Evolutionary conservation across 2,329 filamentous ascomycete genomes (phyloP), one percentile per base, ranked within the genome.

Genomic region (Sphaerulina vaccinii): DNA sequence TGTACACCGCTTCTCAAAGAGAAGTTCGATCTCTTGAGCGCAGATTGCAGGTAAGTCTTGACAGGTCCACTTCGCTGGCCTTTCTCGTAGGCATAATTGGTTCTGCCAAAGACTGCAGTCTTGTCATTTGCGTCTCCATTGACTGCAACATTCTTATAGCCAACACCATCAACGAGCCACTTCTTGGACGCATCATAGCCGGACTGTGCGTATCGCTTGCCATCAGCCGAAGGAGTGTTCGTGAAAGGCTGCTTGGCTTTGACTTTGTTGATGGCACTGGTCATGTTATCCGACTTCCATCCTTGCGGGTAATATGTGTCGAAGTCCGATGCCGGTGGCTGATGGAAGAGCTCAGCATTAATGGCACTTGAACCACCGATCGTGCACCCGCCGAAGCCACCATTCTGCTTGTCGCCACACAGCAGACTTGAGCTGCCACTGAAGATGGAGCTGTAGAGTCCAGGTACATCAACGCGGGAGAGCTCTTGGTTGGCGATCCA

Each of bases 281-380:
- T 57, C 57, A 82, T 73, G 52, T 80, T 77, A 1, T 61, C 62
- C 38, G 71, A 75, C 61, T 78, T 79, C 79, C 79, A 81, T 11
- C 74, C 62, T 10, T 69, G 65, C 2, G 76, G 78, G 48, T 86
- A 79, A 60, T 79, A 70, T 39, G 71, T 63, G 58, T 83, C 73
- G 67, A 80, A 86, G 65, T 87, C 84, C 19, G 75, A 78, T 35
- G 79, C 73, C 50, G 81, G 72, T 0, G 83, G 83, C 52, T 82
- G 78, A 23, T 84, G 72, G 18, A 78, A 74, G 41, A 86, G 79
- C 36, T 84, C 68, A 6, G 81, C 82, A 39, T 84, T 83, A 68
- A 87, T 83, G 7, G 79, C 76, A 1, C 80, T 78, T 66, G 79
- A 83, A 3, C 81, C 81, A 46, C 81, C 59, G 35, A 84, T 69